Percentiles rank a stretch among this genome's conserved stretches.
Conservation (phyloP, 1,284 basidiomycete genomes). For the Paramarasmius palmivorus region DNA sequence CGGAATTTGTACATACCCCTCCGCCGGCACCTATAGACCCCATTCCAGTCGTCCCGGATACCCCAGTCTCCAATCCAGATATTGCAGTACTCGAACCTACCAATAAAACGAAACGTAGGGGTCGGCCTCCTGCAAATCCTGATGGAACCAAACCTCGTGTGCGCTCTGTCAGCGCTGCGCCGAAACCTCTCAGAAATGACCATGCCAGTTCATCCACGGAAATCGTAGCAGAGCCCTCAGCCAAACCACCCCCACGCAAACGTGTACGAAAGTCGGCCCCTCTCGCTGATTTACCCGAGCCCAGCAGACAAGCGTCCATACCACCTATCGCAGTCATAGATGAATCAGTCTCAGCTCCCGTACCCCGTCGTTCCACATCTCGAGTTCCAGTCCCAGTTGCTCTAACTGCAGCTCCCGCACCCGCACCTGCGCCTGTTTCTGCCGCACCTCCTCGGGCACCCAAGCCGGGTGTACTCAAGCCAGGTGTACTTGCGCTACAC, state of each 20-base stretch:
- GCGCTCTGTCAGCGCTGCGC: too few relatives aligned
- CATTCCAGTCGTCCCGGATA: slow-evolving; percentile 8
- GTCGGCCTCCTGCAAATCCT: neutral
- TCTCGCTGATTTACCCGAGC: too few relatives aligned
- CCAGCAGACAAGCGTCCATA: neutral
- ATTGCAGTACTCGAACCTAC: slow-evolving; percentile 12
- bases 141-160: neutral
- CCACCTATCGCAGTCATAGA: neutral
- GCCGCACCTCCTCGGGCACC: too few relatives aligned
- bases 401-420: neutral
- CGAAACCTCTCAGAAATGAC: too few relatives aligned
- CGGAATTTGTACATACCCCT: slow-evolving; percentile 10
- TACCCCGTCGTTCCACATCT: neutral
- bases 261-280: neutral
- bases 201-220: too few relatives aligned
- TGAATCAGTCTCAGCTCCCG: slow-evolving; percentile 1
- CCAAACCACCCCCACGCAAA: too few relatives aligned
- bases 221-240: too few relatives aligned
- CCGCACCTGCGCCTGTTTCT: neutral
- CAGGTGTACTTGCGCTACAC: neutral
- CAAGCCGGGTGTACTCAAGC: too few relatives aligned
- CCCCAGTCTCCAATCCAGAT: slow-evolving; percentile 26
- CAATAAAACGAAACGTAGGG: neutral
- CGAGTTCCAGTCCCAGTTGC: neutral
- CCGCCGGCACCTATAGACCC: neutral